These are phyloP conservation scores for Selenicereus undatus DNA, from an alignment of 148 eudicot genomes.

Conservation along the genomic window DNA sequence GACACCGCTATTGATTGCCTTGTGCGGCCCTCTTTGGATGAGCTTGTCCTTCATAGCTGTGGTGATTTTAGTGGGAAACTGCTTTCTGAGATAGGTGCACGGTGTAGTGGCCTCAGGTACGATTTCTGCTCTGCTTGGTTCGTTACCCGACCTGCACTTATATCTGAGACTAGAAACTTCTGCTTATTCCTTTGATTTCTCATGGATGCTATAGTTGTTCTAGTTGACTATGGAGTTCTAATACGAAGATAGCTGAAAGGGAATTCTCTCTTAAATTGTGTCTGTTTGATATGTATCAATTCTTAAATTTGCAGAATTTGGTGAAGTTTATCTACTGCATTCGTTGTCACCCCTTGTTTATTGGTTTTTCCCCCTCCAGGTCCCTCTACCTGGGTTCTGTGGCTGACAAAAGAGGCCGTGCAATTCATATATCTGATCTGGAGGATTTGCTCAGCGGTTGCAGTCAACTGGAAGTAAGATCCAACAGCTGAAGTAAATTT, in stretches of 20 bases:
- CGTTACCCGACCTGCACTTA: neutral
- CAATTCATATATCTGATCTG: constrained; percentile 76
- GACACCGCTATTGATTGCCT: constrained; percentile 59
- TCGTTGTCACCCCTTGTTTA: constrained; percentile 27
- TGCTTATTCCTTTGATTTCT: neutral
- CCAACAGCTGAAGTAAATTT: constrained; percentile 13
- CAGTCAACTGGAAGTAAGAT: constrained; percentile 89
- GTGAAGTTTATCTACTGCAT: constrained; percentile 14
- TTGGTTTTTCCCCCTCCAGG: constrained; percentile 52
- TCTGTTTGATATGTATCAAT: neutral
- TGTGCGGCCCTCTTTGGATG: constrained; percentile 60
- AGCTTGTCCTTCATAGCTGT: constrained; percentile 71
- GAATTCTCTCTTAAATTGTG: neutral
- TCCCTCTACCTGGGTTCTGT: constrained; percentile 87
- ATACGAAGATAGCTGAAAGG: neutral
- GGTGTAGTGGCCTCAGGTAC: constrained; percentile 68
- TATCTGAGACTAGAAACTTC: neutral
- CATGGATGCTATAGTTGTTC: neutral
- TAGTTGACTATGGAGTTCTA: neutral
- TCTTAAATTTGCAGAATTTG: neutral
- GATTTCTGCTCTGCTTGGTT: neutral
- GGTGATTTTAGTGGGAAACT: constrained; percentile 70
- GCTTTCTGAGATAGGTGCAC: constrained; percentile 58
- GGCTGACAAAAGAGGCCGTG: constrained; percentile 90
- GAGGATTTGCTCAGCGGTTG: constrained; percentile 96